These are phyloP conservation scores for Ascochyta koolunga DNA, from an alignment of 2,329 filamentous ascomycete species.

Conservation along the genomic window DNA sequence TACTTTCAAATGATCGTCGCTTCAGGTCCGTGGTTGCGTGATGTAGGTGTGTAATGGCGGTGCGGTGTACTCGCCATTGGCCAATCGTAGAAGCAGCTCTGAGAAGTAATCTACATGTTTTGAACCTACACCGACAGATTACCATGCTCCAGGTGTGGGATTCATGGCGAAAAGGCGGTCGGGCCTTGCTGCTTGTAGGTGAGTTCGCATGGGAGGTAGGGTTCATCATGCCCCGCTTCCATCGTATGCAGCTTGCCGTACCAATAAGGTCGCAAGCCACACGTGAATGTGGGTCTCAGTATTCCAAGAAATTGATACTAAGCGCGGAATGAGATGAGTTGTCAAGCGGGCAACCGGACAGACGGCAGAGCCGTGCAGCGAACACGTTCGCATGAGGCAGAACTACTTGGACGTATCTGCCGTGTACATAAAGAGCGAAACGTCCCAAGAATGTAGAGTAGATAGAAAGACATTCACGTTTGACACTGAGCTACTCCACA, in stretches of 20 bases:
- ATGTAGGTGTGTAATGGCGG: too few relatives aligned
- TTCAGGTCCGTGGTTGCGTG: too few relatives aligned
- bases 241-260: not conserved
- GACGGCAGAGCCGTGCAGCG: slow-evolving; percentile 10
- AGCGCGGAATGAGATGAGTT: not conserved
- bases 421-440: not conserved
- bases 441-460: not conserved
- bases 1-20: too few relatives aligned
- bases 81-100: too few relatives aligned
- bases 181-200: slow-evolving; percentile 3
- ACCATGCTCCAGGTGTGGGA: not conserved
- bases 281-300: not conserved
- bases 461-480: not conserved
- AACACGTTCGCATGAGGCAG: not conserved
- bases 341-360: not conserved
- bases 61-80: too few relatives aligned
- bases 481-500: slow-evolving; percentile 1
- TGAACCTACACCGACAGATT: slow-evolving; percentile 1
- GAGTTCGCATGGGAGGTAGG: slow-evolving; percentile 6
- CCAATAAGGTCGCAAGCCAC: not conserved
- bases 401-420: too few relatives aligned
- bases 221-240: slow-evolving; percentile 4
- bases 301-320: not conserved
- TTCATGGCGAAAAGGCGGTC: slow-evolving; percentile 3
- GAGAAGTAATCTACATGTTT: too few relatives aligned